Evolutionary conservation across 1,139 yeast genomes (phyloP).

Genomic region (Yamadazyma jaroonii): DNA sequence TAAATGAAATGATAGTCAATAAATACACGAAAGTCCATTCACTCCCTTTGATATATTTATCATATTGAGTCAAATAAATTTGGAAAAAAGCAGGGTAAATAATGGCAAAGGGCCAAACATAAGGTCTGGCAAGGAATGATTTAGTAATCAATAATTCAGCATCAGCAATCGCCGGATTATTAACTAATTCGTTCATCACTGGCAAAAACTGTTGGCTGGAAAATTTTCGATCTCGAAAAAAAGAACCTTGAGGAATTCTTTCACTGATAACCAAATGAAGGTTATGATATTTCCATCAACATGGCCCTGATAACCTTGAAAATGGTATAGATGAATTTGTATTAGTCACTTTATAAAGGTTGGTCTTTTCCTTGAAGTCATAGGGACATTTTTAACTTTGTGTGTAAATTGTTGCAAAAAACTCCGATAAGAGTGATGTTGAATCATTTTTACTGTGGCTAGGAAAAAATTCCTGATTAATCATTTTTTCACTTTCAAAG

Average conservation of each 20-base stretch:
- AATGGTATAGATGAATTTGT: no score
- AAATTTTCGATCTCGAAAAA: not conserved
- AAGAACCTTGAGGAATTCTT: no score
- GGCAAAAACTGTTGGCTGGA: not conserved
- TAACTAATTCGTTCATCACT: slow-evolving; percentile 40
- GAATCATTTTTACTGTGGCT: not conserved
- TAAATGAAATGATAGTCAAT: slow-evolving; percentile 69
- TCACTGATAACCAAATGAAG: not conserved
- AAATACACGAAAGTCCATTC: slow-evolving; percentile 89
- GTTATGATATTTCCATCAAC: no score
- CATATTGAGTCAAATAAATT: slow-evolving; percentile 69
- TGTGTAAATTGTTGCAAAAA: not conserved
- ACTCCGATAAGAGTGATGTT: not conserved
- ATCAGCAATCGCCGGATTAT: slow-evolving; percentile 56
- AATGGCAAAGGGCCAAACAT: slow-evolving; percentile 79
- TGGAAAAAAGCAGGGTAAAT: slow-evolving; percentile 75
- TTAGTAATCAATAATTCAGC: slow-evolving; percentile 76
- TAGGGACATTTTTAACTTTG: not conserved
- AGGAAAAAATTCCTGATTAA: no score
- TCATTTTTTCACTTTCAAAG: no score
- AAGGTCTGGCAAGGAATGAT: slow-evolving; percentile 62
- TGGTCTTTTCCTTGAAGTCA: no score
- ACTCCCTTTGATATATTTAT: slow-evolving; percentile 72
- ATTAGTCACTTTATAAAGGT: no score
- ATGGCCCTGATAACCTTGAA: no score